phyloP scores from a whole-genome alignment of 257 asterid species.

The Solanum bulbocastanum region DNA sequence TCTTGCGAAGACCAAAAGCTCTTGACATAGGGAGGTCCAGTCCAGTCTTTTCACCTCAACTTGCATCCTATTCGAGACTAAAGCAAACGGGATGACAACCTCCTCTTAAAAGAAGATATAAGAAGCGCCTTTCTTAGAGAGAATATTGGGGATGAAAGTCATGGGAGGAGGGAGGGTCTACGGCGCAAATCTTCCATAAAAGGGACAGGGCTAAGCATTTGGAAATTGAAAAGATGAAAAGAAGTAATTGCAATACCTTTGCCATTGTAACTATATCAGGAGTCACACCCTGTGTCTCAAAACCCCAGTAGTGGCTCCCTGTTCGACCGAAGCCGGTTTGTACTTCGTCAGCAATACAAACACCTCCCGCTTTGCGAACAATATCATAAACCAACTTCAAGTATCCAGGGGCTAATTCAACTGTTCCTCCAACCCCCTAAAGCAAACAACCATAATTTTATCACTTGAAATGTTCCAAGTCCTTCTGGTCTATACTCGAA shows the following conservation, averaged over 20 bases:
- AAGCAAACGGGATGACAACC: neutral
- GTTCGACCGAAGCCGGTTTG: slow-evolving; percentile 99
- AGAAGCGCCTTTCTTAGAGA: neutral
- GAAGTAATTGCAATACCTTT: slow-evolving; percentile 39
- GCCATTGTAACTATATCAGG: slow-evolving; percentile 99
- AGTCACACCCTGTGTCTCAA: slow-evolving; percentile 77
- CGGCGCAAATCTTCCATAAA: neutral
- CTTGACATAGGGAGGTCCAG: neutral
- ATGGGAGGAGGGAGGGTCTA: neutral
- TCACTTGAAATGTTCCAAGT: neutral
- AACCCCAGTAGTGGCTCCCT: slow-evolving; percentile 97
- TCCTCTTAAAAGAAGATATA: neutral
- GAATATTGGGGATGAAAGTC: neutral
- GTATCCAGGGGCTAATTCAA: slow-evolving; percentile 95
- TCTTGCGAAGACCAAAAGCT: neutral
- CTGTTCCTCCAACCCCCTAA: slow-evolving; percentile 98
- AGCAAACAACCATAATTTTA: slow-evolving; percentile 11
- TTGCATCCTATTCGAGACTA: neutral
- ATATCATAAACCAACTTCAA: slow-evolving; percentile 74
- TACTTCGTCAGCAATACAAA: slow-evolving; percentile 97
- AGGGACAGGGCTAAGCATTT: neutral
- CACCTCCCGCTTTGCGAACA: slow-evolving; percentile 86
- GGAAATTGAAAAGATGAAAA: neutral
- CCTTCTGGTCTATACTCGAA: neutral
- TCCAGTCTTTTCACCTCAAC: neutral